These are phyloP conservation scores for Aphanomyces astaci DNA, from an alignment of 352 stramenopile genomes.

Conservation along the genomic window DNA sequence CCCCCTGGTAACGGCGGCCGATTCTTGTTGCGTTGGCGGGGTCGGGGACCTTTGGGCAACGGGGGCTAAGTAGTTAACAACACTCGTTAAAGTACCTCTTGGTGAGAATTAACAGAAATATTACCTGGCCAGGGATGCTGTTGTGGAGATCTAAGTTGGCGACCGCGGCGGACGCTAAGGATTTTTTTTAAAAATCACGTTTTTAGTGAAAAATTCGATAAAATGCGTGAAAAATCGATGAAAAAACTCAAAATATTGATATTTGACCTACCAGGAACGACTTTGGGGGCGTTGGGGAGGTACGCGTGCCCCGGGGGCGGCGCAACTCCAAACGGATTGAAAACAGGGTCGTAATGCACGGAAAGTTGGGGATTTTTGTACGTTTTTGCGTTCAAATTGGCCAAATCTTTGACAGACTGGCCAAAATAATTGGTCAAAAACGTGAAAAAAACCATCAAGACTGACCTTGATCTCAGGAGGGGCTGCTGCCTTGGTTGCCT, in stretches of 20 bases:
- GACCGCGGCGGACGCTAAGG: not conserved
- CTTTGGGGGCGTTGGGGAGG: not conserved
- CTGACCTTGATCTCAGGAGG: not conserved
- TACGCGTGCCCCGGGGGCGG: not conserved
- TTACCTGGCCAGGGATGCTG: slow-evolving; percentile 12
- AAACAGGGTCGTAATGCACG: slow-evolving; percentile 17
- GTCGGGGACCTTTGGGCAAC: slow-evolving; percentile 9
- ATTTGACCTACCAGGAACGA: not conserved
- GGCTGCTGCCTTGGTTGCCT: not conserved
- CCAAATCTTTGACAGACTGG: slow-evolving; percentile 11
- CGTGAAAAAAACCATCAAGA: no score
- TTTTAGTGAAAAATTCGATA: no score
- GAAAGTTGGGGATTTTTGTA: slow-evolving; percentile 20
- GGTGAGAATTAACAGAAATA: not conserved
- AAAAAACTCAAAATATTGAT: not conserved
- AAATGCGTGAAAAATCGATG: no score
- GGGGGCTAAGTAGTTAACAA: not conserved
- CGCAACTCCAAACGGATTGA: slow-evolving; percentile 20
- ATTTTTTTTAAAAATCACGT: no score
- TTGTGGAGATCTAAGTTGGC: not conserved
- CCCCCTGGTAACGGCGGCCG: slow-evolving; percentile 7
- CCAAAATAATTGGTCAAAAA: not conserved
- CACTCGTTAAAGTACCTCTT: not conserved
- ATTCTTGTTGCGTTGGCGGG: slow-evolving; percentile 1
- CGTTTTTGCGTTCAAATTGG: not conserved